Conservation (phyloP, 805 yeast genomes). For the Pichia occidentalis region DNA sequence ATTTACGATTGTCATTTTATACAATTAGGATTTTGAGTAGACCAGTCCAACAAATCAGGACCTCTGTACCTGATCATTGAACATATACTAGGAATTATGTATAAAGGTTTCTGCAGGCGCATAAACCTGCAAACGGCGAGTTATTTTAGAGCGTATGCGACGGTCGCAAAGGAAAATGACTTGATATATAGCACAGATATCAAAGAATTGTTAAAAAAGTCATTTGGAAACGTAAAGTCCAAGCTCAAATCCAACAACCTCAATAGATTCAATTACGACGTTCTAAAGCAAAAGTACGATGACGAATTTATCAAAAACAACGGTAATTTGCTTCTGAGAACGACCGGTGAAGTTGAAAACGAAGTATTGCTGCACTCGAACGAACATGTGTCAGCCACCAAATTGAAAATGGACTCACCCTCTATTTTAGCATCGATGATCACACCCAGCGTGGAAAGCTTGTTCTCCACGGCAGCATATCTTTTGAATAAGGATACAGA, state of each 20-base stretch:
- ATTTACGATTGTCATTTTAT: too few relatives aligned
- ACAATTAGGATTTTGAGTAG: too few relatives aligned
- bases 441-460: conserved; percentile 13
- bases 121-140: too few relatives aligned
- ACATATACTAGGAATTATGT: too few relatives aligned
- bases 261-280: conserved; percentile 10
- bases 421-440: conserved; percentile 8
- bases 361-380: conserved; percentile 4
- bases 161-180: background rate
- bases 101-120: too few relatives aligned
- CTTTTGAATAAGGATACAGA: conserved; percentile 12
- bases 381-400: conserved; percentile 4
- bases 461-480: conserved; percentile 10
- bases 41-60: too few relatives aligned
- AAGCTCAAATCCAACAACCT: conserved; percentile 6
- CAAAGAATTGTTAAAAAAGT: conserved; percentile 9
- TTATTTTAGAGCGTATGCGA: conserved; percentile 2
- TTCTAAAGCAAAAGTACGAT: conserved; percentile 11
- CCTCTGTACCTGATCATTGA: too few relatives aligned
- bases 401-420: conserved; percentile 5
- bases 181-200: conserved; percentile 4
- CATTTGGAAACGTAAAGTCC: conserved; percentile 11
- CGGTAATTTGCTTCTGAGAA: conserved; percentile 6
- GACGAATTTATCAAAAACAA: conserved; percentile 10
- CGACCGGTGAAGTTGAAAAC: conserved; percentile 8